Conservation (phyloP, 768 basidiomycete species). For the Podaxis sp. region DNA sequence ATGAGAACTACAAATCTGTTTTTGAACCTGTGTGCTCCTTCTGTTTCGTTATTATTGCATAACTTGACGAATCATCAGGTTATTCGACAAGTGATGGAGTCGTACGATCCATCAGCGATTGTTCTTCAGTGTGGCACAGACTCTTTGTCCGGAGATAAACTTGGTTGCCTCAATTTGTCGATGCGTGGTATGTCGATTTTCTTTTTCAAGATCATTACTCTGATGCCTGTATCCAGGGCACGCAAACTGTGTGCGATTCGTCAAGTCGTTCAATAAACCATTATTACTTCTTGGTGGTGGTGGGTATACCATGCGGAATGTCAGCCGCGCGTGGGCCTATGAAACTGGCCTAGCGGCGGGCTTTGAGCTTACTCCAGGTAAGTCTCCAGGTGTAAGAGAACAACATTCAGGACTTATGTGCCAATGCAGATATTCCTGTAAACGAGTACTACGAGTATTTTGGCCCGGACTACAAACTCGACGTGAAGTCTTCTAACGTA, state of each 20-base stretch:
- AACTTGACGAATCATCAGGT: constrained; percentile 49
- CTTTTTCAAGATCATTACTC: neutral
- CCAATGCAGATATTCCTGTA: constrained; percentile 79
- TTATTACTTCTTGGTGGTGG: constrained; percentile 94
- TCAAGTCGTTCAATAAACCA: constrained; percentile 94
- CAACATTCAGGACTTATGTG: constrained; percentile 3
- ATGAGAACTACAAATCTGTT: constrained; percentile 91
- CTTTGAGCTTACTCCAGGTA: constrained; percentile 86
- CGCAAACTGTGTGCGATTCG: constrained; percentile 95
- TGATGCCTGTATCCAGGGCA: constrained; percentile 56
- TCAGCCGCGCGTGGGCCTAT: constrained; percentile 95
- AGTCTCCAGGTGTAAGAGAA: constrained; percentile 13
- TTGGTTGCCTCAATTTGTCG: constrained; percentile 94
- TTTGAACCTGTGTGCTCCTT: constrained; percentile 81
- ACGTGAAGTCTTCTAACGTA: constrained; percentile 92
- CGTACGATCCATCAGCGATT: constrained; percentile 91
- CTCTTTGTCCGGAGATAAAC: constrained; percentile 92
- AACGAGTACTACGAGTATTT: constrained; percentile 99
- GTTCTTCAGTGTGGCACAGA: constrained; percentile 98
- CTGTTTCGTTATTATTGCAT: neutral
- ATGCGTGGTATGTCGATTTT: constrained; percentile 70
- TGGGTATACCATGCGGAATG: constrained; percentile 98
- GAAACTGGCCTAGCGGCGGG: constrained; percentile 99
- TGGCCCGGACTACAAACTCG: constrained; percentile 94
- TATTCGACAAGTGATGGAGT: constrained; percentile 90